Conservation (phyloP, 2,329 filamentous ascomycete species). For the Pyrenochaeta sp. region DNA sequence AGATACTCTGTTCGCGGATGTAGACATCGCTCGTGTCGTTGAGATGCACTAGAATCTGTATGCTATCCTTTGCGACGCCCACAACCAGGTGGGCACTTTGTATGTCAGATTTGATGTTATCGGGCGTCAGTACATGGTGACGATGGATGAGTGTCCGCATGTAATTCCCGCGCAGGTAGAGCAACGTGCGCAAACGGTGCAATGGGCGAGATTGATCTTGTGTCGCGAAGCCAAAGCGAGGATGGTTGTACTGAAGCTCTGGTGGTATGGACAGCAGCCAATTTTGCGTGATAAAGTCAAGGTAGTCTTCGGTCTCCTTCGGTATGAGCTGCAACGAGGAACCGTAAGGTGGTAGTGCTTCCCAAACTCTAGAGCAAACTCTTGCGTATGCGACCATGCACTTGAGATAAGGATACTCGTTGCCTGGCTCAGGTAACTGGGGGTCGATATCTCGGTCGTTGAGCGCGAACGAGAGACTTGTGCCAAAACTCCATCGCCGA, state of each 20-base stretch:
- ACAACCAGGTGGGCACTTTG: slow-evolving; percentile 22
- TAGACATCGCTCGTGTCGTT: slow-evolving; percentile 30
- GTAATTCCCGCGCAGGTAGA: slow-evolving; percentile 27
- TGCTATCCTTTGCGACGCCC: slow-evolving; percentile 26
- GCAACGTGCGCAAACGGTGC: slow-evolving; percentile 20
- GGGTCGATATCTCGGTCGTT: slow-evolving; percentile 29
- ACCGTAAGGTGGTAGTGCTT: slow-evolving; percentile 26
- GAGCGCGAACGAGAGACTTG: slow-evolving; percentile 26
- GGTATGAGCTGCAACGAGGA: slow-evolving; percentile 23
- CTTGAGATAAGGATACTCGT: slow-evolving; percentile 23
- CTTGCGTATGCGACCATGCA: slow-evolving; percentile 25
- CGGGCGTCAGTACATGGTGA: slow-evolving; percentile 27
- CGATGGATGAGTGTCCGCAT: slow-evolving; percentile 25
- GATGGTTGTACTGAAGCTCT: slow-evolving; percentile 24
- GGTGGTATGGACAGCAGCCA: slow-evolving; percentile 24
- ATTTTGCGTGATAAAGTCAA: slow-evolving; percentile 28
- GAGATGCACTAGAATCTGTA: slow-evolving; percentile 26
- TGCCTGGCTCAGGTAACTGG: slow-evolving; percentile 25
- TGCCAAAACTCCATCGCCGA: slow-evolving; percentile 31
- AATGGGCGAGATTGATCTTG: slow-evolving; percentile 19
- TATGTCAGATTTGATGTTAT: slow-evolving; percentile 18
- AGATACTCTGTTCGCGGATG: slow-evolving; percentile 23
- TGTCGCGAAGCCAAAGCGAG: slow-evolving; percentile 14
- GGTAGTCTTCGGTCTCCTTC: slow-evolving; percentile 29
- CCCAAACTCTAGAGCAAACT: slow-evolving; percentile 30